Conservation (phyloP, 768 basidiomycete species). For the Mycena venus region DNA sequence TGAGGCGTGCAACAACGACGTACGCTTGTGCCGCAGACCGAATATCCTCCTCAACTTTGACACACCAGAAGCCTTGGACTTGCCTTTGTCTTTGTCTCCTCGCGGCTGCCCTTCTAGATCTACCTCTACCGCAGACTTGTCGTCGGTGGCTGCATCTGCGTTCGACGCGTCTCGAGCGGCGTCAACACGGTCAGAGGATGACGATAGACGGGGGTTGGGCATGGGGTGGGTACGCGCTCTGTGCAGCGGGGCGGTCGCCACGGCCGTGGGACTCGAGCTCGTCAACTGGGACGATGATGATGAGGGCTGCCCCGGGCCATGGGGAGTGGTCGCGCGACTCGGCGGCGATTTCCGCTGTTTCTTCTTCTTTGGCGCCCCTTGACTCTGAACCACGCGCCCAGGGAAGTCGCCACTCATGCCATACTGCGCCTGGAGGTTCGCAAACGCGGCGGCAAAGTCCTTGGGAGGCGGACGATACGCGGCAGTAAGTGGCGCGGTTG, state of each 20-base stretch:
- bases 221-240: too few relatives aligned
- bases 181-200: background rate
- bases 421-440: conserved; percentile 51
- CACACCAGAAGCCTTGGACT: background rate
- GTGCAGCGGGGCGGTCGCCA: too few relatives aligned
- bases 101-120: background rate
- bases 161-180: background rate
- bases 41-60: conserved; percentile 13
- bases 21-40: background rate
- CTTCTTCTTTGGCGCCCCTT: conserved; percentile 23
- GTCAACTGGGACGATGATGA: background rate
- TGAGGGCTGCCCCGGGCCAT: background rate
- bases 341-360: conserved; percentile 10
- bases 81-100: background rate
- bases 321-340: background rate
- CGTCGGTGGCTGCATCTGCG: background rate
- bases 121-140: background rate
- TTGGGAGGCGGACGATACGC: conserved; percentile 42
- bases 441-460: conserved; percentile 54
- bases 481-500: conserved; percentile 33
- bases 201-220: too few relatives aligned
- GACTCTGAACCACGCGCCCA: conserved; percentile 39
- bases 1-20: background rate
- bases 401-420: conserved; percentile 47
- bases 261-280: background rate